Percentiles rank a stretch among this genome's conserved stretches.
Conservation (phyloP, 2,329 filamentous ascomycete genomes). For the Cladosporium phlei region DNA sequence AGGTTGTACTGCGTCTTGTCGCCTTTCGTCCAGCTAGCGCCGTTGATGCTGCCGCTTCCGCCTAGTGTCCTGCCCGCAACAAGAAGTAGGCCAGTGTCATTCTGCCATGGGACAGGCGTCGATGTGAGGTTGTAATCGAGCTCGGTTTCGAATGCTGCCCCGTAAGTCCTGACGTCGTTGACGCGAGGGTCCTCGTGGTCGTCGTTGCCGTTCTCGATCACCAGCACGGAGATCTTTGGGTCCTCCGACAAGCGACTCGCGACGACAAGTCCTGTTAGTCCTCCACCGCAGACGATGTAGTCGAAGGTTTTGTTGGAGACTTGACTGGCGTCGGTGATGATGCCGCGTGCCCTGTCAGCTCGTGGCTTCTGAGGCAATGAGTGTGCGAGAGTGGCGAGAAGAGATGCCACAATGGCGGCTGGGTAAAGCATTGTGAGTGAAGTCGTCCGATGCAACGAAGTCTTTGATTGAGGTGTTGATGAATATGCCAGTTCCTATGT, state of each 20-base stretch:
- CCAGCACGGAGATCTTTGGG: slow-evolving; percentile 20
- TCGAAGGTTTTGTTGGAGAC: slow-evolving; percentile 14
- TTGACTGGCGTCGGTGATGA: slow-evolving; percentile 1
- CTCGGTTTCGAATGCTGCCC: slow-evolving; percentile 20
- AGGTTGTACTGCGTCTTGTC: slow-evolving; percentile 26
- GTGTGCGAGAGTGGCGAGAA: not conserved
- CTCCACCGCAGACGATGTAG: slow-evolving; percentile 27
- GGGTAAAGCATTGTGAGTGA: not conserved
- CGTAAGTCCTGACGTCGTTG: slow-evolving; percentile 24
- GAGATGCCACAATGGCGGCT: not conserved
- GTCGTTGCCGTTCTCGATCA: slow-evolving; percentile 28
- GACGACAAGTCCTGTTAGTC: slow-evolving; percentile 24
- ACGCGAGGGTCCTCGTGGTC: slow-evolving; percentile 19
- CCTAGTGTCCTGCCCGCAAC: slow-evolving; percentile 26
- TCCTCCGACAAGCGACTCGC: slow-evolving; percentile 25
- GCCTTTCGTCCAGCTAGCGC: slow-evolving; percentile 28
- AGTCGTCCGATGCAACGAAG: not conserved
- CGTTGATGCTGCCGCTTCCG: slow-evolving; percentile 25
- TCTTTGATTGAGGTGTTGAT: not conserved
- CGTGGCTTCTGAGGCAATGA: slow-evolving; percentile 4
- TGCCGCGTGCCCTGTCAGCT: slow-evolving; percentile 1
- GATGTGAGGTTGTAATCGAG: slow-evolving; percentile 22
- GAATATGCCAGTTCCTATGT: too few relatives aligned
- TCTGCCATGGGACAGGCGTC: slow-evolving; percentile 22
- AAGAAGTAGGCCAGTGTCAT: slow-evolving; percentile 18